A percentile compares a stretch with the other conserved stretches of the same genome.
Evolutionary conservation across 768 basidiomycete genomes (phyloP).

Genomic region (Lactifluus subvellereus): DNA sequence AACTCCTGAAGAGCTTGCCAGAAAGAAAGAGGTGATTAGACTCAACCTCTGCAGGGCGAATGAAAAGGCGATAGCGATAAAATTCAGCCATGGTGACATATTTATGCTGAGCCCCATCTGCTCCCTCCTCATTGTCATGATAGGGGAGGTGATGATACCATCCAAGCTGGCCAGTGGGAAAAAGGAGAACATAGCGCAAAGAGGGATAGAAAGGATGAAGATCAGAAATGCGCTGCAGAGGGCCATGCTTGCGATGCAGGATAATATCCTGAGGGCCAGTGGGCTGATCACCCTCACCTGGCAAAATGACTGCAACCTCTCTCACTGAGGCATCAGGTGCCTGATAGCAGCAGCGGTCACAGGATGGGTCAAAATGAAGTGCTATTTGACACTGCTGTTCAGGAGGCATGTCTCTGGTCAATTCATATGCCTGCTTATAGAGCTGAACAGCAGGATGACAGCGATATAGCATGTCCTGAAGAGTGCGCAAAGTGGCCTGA

Average conservation of each 20-base stretch:
- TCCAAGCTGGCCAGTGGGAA: not conserved
- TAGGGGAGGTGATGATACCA: not conserved
- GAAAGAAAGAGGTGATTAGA: not conserved
- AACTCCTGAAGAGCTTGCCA: not conserved
- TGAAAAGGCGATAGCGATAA: not conserved
- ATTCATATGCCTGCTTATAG: not conserved
- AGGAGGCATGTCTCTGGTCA: not conserved
- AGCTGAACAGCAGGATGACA: not conserved
- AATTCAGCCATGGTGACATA: not conserved
- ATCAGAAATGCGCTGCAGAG: too few relatives aligned
- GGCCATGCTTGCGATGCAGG: too few relatives aligned
- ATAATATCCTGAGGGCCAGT: too few relatives aligned
- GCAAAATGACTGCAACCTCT: too few relatives aligned
- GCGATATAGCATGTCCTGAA: too few relatives aligned
- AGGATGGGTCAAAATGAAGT: too few relatives aligned
- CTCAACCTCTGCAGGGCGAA: not conserved
- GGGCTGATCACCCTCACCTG: too few relatives aligned
- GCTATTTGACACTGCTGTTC: too few relatives aligned
- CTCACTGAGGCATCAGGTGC: not conserved
- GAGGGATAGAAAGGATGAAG: too few relatives aligned
- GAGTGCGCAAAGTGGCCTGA: too few relatives aligned
- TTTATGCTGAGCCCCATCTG: not conserved
- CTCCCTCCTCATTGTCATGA: too few relatives aligned
- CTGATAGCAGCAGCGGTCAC: not conserved
- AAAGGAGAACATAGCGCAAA: not conserved